These are phyloP conservation scores for Fusarium longipes DNA, from an alignment of 2,329 filamentous ascomycete genomes.

Conservation along the genomic window DNA sequence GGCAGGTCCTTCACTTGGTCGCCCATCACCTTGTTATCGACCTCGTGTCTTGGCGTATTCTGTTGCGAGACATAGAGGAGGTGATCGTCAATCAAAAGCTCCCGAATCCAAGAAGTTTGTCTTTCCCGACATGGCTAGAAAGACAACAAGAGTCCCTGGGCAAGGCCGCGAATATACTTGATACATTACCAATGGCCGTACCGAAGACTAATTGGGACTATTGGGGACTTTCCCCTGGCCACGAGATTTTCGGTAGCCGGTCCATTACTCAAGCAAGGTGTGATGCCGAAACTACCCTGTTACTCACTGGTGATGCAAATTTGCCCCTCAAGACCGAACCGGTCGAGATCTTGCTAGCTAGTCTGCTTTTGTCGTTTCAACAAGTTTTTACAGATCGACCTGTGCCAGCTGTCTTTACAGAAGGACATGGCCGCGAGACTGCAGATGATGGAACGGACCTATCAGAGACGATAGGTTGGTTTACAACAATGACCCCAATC, in stretches of 20 bases:
- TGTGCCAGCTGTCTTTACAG: not conserved
- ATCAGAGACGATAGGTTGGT: constrained; percentile 5
- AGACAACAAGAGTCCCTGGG: not conserved
- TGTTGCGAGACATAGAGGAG: not conserved
- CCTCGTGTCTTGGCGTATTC: constrained; percentile 2
- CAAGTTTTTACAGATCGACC: not conserved
- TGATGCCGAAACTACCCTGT: not conserved
- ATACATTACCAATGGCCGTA: not conserved
- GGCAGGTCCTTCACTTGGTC: not conserved
- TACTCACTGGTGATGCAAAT: constrained; percentile 1
- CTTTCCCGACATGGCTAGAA: not conserved
- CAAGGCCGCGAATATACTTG: not conserved
- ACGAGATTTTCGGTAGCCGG: not conserved
- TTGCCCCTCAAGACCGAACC: not conserved
- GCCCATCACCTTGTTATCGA: constrained; percentile 2
- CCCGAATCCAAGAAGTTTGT: not conserved
- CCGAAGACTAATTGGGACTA: not conserved
- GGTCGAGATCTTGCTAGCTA: not conserved
- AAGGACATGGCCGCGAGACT: not conserved
- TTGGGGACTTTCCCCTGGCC: not conserved
- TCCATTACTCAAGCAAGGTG: not conserved
- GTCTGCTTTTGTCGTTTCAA: not conserved
- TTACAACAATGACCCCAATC: not conserved
- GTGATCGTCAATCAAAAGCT: not conserved
- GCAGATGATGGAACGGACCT: not conserved